Conservation (phyloP, 768 basidiomycete genomes). For the Rhodotorula diobovata region DNA sequence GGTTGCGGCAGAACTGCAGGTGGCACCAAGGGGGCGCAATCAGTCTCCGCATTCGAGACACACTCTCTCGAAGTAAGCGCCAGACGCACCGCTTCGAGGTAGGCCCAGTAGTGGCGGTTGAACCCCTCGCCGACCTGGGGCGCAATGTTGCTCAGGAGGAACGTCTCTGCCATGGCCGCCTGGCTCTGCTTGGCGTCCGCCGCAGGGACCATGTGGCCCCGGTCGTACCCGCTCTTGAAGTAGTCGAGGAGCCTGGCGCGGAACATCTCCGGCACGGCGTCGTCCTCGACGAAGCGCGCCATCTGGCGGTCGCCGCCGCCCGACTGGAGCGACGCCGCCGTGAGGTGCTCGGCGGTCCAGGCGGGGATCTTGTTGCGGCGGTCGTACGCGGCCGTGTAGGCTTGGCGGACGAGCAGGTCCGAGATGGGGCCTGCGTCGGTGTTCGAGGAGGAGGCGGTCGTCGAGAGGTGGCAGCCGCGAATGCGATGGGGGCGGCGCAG, state of each 20-base stretch:
- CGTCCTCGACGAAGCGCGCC: conserved; percentile 79
- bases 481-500: accelerated
- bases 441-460: not conserved
- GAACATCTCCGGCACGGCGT: conserved; percentile 58
- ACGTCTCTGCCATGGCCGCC: conserved; percentile 94
- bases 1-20: conserved; percentile 83
- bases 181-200: conserved; percentile 77
- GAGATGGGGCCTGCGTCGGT: conserved; percentile 32
- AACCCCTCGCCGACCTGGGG: conserved; percentile 97
- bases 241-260: conserved; percentile 33
- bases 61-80: not conserved
- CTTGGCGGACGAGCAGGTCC: conserved; percentile 26
- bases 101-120: conserved; percentile 69
- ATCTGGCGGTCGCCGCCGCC: conserved; percentile 66
- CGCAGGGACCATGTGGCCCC: conserved; percentile 77
- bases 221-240: conserved; percentile 52
- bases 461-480: not conserved
- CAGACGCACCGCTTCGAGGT: conserved; percentile 26
- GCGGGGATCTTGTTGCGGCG: conserved; percentile 82
- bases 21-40: not conserved
- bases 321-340: conserved; percentile 66
- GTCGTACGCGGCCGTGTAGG: conserved; percentile 63
- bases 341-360: conserved; percentile 97
- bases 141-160: conserved; percentile 88
- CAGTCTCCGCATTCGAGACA: too few species aligned